Evolutionary conservation across 305 asterid genomes (phyloP).

Genomic region (Andrographis paniculata): DNA sequence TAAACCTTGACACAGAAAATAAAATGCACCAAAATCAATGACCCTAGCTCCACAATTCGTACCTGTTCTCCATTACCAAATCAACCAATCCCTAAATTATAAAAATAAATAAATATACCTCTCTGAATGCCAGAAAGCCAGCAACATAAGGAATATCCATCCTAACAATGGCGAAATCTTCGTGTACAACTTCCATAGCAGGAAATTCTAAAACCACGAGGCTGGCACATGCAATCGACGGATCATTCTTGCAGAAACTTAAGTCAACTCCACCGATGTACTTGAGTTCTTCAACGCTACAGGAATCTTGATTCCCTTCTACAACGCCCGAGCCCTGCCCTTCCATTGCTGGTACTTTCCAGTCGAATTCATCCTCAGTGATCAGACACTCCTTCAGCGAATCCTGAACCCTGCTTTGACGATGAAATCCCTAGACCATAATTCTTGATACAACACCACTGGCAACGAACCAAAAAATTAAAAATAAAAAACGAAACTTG

Average conservation of each 20-base stretch:
- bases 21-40: constrained; percentile 7
- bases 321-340: constrained; percentile 13
- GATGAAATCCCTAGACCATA: not conserved
- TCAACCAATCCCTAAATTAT: constrained; percentile 7
- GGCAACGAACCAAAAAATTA: not conserved
- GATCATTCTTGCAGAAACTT: constrained; percentile 65
- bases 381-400: constrained; percentile 53
- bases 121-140: constrained; percentile 92
- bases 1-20: not conserved
- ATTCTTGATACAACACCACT: constrained; percentile 11
- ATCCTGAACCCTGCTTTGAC: constrained; percentile 49
- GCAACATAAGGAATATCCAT: constrained; percentile 64
- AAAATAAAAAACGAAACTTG: not conserved
- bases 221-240: constrained; percentile 66
- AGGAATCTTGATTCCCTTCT: constrained; percentile 16
- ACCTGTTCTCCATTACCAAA: not conserved
- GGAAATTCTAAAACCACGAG: constrained; percentile 52
- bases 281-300: constrained; percentile 29
- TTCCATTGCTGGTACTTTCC: constrained; percentile 36
- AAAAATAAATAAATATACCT: constrained; percentile 30
- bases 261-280: constrained; percentile 84
- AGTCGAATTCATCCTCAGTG: constrained; percentile 42
- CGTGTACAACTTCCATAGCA: constrained; percentile 51
- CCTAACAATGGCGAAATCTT: constrained; percentile 48
- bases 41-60: not conserved